Base-by-base conservation (phyloP, 495 filamentous ascomycete species). In the Hypomontagnella submonticulosa region DNA sequence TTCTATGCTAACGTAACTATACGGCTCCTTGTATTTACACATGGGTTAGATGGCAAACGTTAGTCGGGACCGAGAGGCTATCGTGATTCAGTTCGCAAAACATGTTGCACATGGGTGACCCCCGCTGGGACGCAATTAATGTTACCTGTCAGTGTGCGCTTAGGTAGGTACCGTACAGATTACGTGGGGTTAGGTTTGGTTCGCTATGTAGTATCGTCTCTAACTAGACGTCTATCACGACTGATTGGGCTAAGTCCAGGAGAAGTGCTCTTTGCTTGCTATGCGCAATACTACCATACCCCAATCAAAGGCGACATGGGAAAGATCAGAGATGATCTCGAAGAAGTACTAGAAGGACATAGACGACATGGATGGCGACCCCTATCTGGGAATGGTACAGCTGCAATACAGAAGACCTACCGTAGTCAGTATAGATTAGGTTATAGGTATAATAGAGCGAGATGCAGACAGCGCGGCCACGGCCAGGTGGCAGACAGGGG, bases 401-500 rank as follows among this genome's bases (percentile, higher is more conserved):
- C 54, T 55, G 55, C 55, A 63, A 44, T 40, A 57, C 46, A 60
- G 37, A 13, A 32, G n/a, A 55, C 51, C 20, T 55, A 55, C 51
- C 36, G n/a, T 55, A 33, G 43, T 43, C n/a, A 42, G 27, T 18
- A 52, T 38, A 53, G 49, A 40, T 53, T 13, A 53, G 49, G 49
- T 41, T 34, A 46, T 27, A 48, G 16, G 33, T 8, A 53, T 23
- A 51, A 46, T 48, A 18, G 32, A 10, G 27, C 33, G 40, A 19
- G 10, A 54, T 18, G 55, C 18, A 16, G n/a, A 56, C 23, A 67
- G 55, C 49, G 37, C 30, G 37, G 52, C 53, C 52, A 18, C 48
- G 51, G 43, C 65, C 65, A 68, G 60, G 60, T 61, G 66, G 66
- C 66, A 48, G 32, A 18, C 59, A 69, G 59, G 64, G 65, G 13